phyloP scores from a whole-genome alignment of 352 stramenopile species.

The Saprolegnia diclina region DNA sequence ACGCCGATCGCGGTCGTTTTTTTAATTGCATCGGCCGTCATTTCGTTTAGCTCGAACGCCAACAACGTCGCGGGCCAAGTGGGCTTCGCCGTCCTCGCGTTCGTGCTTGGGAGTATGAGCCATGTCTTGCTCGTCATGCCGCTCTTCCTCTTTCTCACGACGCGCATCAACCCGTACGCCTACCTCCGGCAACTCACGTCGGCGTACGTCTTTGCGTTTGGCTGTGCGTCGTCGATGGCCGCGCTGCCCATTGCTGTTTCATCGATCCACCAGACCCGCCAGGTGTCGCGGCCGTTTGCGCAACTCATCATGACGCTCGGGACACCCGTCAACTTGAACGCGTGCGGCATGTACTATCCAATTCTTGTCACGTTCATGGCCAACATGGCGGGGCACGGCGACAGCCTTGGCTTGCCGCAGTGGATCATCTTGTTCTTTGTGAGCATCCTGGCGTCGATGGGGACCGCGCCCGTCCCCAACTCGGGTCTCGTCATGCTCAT shows the following conservation, averaged over 20 bases:
- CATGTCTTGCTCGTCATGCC: constrained; percentile 57
- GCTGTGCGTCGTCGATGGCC: constrained; percentile 56
- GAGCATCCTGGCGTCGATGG: constrained; percentile 43
- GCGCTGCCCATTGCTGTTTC: constrained; percentile 56
- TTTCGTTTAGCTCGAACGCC: constrained; percentile 25
- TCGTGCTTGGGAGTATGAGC: constrained; percentile 31
- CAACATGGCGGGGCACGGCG: constrained; percentile 51
- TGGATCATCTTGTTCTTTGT: constrained; percentile 51
- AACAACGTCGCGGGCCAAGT: constrained; percentile 29
- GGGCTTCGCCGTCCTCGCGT: constrained; percentile 49
- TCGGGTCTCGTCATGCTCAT: constrained; percentile 48
- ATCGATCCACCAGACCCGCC: constrained; percentile 38
- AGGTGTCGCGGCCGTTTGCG: constrained; percentile 55
- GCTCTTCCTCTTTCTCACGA: constrained; percentile 52
- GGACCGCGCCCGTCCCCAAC: constrained; percentile 49
- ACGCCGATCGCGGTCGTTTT: constrained; percentile 58
- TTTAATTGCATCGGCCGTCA: constrained; percentile 41
- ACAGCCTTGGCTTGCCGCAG: constrained; percentile 41
- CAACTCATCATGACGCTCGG: constrained; percentile 74
- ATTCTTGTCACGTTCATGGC: constrained; percentile 56
- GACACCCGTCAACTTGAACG: constrained; percentile 54
- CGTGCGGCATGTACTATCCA: constrained; percentile 52
- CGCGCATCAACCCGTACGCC: constrained; percentile 57
- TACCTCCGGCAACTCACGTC: constrained; percentile 59
- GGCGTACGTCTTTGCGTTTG: constrained; percentile 62